Base-by-base conservation (phyloP, 139 green algal genomes). In the Limnomonas spitsbergensis region DNA sequence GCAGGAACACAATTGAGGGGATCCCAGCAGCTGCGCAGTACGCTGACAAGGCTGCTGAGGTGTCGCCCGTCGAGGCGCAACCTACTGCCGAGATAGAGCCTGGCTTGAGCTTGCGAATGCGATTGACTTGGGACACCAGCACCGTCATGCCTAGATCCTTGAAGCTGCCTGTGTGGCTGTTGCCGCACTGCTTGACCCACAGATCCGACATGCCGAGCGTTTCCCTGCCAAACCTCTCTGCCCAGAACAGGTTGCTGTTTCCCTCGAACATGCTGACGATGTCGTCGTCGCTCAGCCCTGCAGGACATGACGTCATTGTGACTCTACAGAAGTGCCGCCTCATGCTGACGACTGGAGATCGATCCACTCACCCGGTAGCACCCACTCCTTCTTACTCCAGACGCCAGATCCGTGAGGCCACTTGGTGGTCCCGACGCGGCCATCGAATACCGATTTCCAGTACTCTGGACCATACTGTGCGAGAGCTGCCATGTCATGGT, bases 111-210 rank as follows among this genome's bases (percentile, higher is more conserved):
- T 95, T 97, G 75, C 94, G 87, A 78, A 99, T 89, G 69, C 78
- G 70, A 78, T 91, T 91, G 20, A 91, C 86, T 78, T 88, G 78
- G 76, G 80, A 92, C 40, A 99, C 96, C 47, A 99, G 88, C 74
- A 96, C 96, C 1, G 96, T 99, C 96, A 99, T 99, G 77, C 96
- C 96, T 69, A 99, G 89, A 84, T 99, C 96, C 92, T 99, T 99
- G 90, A 99, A 99, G 7, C 91, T 97, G 14, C 93, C 94, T 2
- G 96, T 99, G 88, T 99, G 96, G 72, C 85, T 95, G 93, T 97
- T 98, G 78, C 96, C 96, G 87, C 96, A 99, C 94, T 99, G 96
- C 92, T 99, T 99, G 6, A 99, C 96, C 96, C 96, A 99, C 75
- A 99, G 85, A 77, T 99, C 96, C 31, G 35, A 87, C 95, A 99